Base-by-base conservation (phyloP, 2,329 filamentous ascomycete genomes). In the Penicillium sumatraense region DNA sequence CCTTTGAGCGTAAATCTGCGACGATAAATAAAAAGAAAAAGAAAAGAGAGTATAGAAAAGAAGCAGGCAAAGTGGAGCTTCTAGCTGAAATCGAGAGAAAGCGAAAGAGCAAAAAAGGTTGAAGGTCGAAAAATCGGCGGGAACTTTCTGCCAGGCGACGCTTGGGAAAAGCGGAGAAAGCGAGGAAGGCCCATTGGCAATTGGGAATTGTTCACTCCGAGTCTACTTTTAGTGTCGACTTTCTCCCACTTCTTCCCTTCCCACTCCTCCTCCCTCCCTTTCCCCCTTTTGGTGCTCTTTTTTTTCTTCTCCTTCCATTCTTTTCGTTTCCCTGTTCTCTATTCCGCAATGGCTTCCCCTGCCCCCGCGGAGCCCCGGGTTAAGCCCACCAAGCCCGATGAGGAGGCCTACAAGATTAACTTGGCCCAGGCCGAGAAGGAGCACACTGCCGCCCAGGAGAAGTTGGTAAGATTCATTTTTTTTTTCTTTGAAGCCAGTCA, bases 321-420 rank as follows among this genome's bases (percentile, higher is more conserved):
- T 53, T 52, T 50, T 47, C 46, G 56, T 57, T 54, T 57, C 49
- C 47, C 56, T 51, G 40, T 53, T 46, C 13, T 57, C 29, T 38
- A 55, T 27, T 55, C n/a, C 48, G 65, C 54, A 58, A 78, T 77
- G 75, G 69, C 75, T 65, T 67, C 71, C 60, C 61, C 67, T 65
- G 69, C 69, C 40, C 53, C 56, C 62, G 64, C 66, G 56, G 75
- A 75, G n/a, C n/a, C n/a, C n/a, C n/a, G n/a, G 69, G 67, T 68
- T 69, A 91, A 87, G 79, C 92, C 93, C 51, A 85, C 90, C 77
- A 91, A 89, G 83, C 95, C 95, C 44, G 90, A 97, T 75, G 90
- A 95, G 80, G 89, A 88, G 63, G 80, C 83, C 65, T 99, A 88
- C 82, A 92, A 96, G 80, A 84, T 87, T 72, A 83, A 85, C 61